Evolutionary conservation across 2,329 filamentous ascomycete species (phyloP), one percentile per base, ranked within the genome.

Genomic region (Monosporascus sp.): DNA sequence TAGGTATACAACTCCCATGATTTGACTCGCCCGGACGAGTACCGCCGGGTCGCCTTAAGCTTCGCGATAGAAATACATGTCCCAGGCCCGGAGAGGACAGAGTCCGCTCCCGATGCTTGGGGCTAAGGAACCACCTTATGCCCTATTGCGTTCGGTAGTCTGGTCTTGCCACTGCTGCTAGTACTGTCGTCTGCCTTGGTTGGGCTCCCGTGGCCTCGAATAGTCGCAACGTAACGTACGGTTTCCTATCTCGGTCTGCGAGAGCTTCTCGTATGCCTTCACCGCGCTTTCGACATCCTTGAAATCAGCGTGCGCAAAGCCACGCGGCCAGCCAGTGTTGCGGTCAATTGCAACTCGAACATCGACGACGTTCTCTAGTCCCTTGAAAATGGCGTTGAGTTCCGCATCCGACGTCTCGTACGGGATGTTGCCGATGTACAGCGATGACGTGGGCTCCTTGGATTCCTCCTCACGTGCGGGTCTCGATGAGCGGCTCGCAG

Each of bases 221-320:
- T 73, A 95, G 68, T 90, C 87, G 24, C 92, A 61, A 52, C 79
- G 79, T 59, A 96, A 72, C 50, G 69, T 65, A 52, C 90, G 80
- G 43, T 85, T 85, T 61, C 85, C 85, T n/a, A 92, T 72, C 47
- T 74, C 69, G 69, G 82, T 81, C 22, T 72, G 70, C 50, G 69
- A 2, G 39, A 96, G 73, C 15, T 75, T 59, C 51, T 83, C 79
- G 62, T 74, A 74, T 0, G 82, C 90, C 56, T 73, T 74, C 51
- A 72, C 63, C n/a, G 90, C 89, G 56, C 82, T 83, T 57, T 84
- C 79, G 39, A 85, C 67, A 61, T 88, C 82, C 44, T 80, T 65
- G 69, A 96, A 96, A 66, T 95, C 89, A 48, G 86, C 87, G 67
- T 96, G 90, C 20, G 87, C 88, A 67, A 94, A 96, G 56, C 91